These are phyloP conservation scores for Euphorbia pulcherrima DNA, from an alignment of 345 rosid genomes.

Conservation along the genomic window DNA sequence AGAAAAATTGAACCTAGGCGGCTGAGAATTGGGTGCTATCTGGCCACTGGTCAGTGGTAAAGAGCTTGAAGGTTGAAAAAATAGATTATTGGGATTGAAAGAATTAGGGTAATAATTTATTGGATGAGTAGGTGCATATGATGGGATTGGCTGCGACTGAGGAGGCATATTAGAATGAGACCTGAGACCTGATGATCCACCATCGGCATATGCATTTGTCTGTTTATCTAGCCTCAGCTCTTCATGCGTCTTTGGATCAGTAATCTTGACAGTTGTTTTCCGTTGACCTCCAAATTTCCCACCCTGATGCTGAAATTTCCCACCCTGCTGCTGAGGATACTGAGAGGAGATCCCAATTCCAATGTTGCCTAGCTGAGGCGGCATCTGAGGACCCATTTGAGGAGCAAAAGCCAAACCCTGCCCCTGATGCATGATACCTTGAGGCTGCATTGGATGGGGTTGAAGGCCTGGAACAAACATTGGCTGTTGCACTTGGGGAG, in stretches of 20 bases:
- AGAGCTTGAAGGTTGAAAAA: conserved; percentile 48
- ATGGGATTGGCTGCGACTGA: conserved; percentile 58
- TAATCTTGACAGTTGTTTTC: conserved; percentile 71
- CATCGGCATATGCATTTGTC: conserved; percentile 53
- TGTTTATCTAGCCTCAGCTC: conserved; percentile 85
- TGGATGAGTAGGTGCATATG: conserved; percentile 51
- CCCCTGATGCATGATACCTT: conserved; percentile 79
- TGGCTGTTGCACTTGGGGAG: conserved; percentile 63
- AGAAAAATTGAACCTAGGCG: conserved; percentile 48
- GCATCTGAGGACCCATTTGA: conserved; percentile 59
- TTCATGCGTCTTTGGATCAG: conserved; percentile 91
- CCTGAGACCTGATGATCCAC: conserved; percentile 50
- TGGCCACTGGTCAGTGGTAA: conserved; percentile 53
- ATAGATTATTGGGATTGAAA: conserved; percentile 34
- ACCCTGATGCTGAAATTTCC: conserved; percentile 72
- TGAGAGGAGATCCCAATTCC: conserved; percentile 63
- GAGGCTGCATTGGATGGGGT: conserved; percentile 67
- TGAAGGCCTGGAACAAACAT: conserved; percentile 68
- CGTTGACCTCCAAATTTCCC: conserved; percentile 62
- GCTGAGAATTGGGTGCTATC: conserved; percentile 58
- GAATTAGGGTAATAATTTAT: conserved; percentile 50
- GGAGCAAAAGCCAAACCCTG: conserved; percentile 64
- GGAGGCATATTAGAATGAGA: conserved; percentile 55
- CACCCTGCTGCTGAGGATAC: conserved; percentile 73
- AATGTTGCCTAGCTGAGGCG: conserved; percentile 60